Base-by-base conservation (phyloP, 257 asterid species). In the Pogostemon cablin region DNA sequence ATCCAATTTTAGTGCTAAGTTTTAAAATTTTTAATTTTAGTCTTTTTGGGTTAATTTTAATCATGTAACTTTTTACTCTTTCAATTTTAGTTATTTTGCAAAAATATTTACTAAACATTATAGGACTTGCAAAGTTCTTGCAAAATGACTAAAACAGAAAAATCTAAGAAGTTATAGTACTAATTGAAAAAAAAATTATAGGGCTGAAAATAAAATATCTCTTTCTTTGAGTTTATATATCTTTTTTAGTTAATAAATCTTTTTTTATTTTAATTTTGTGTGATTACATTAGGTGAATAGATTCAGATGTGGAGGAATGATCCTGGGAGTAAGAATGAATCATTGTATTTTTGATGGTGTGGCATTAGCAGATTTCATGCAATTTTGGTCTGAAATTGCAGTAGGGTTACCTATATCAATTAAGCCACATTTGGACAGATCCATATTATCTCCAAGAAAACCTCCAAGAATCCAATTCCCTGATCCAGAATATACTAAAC, bases 271-370 rank as follows among this genome's bases (percentile, higher is more conserved):
- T 20, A 20, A 20, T 20, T 50, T 5, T 11, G 47, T 59, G 65
- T 10, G 11, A 35, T 11, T 5, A 41, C 3, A 7, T 2, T 7
- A 65, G 60, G 60, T 65, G 58, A 65, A 42, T 0, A 48, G 46
- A 48, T 67, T 67, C 49, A 49, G 9, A 44, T 67, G 72, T 52
- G 72, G 50, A 38, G 72, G 62, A 10, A 15, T 67, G 9, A 67
- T 67, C 40, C 52, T 67, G 52, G 72, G 72, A 4, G 34, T 67
- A 10, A 55, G 50, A 38, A 12, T 67, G 9, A 67, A 67, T 12
- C 72, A 67, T 25, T 39, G 50, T 17, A 1, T 67, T 2, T 2
- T 67, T n/a, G 72, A 67, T 32, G 62, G 62, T 1, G 4, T 0
- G 15, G 62, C 39, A 2, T 38, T 50, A 1, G 0, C 37, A 3